These are phyloP conservation scores for Elsinoe batatas DNA, from an alignment of 2,329 filamentous ascomycete genomes.

Conservation along the genomic window DNA sequence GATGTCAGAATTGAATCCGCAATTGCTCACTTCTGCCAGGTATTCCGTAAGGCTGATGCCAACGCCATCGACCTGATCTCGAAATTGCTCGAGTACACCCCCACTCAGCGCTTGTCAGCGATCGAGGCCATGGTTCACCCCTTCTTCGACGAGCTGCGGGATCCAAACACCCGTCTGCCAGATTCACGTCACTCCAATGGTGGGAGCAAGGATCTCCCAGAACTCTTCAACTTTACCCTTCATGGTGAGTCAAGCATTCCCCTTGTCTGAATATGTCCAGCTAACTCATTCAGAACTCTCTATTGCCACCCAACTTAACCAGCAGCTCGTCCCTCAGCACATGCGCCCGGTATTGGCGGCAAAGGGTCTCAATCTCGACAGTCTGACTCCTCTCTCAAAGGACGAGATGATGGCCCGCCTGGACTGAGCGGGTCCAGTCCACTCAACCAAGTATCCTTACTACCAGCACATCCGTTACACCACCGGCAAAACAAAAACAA, in stretches of 20 bases:
- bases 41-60: conserved; percentile 90
- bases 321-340: conserved; percentile 76
- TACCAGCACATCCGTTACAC: background rate
- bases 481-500: conserved; percentile 3
- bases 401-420: conserved; percentile 96
- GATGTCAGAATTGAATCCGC: conserved; percentile 13
- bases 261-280: conserved; percentile 16
- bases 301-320: conserved; percentile 82
- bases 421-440: conserved; percentile 50
- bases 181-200: conserved; percentile 86
- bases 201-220: conserved; percentile 69
- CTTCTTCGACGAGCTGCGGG: conserved; percentile 94
- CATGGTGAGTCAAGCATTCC: conserved; percentile 58
- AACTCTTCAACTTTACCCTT: conserved; percentile 83
- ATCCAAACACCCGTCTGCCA: conserved; percentile 80
- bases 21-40: conserved; percentile 37
- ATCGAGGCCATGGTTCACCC: conserved; percentile 97
- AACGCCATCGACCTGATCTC: conserved; percentile 94
- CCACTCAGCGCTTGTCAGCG: conserved; percentile 84
- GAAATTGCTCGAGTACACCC: conserved; percentile 88
- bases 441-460: background rate
- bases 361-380: conserved; percentile 79
- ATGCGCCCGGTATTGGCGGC: conserved; percentile 63
- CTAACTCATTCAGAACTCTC: conserved; percentile 62
- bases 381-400: conserved; percentile 81